phyloP scores from a whole-genome alignment of 805 yeast species.

The Pichia thaimueangensis region DNA sequence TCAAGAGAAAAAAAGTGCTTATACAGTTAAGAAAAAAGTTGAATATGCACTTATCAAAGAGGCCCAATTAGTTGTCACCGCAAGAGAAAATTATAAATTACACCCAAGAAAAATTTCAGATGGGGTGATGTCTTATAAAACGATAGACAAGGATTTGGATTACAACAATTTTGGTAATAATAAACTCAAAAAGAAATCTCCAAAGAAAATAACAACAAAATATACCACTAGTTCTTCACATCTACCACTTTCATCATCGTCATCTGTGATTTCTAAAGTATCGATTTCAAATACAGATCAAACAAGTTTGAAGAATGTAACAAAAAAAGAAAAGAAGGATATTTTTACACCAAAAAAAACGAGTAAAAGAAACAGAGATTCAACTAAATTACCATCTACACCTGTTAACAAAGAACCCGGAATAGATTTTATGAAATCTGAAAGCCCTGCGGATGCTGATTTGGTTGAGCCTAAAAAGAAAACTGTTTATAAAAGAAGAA shows the following conservation, averaged over 20 bases:
- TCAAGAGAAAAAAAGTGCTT: conserved; percentile 34
- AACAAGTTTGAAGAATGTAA: conserved; percentile 1
- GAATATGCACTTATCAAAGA: conserved; percentile 68
- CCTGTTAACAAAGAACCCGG: background rate
- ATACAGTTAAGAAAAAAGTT: conserved; percentile 36
- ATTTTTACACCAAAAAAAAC: background rate
- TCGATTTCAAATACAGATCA: background rate
- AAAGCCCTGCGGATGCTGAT: background rate
- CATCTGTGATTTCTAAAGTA: background rate
- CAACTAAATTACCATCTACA: background rate
- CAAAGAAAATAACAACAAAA: background rate
- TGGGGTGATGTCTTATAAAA: conserved; percentile 9
- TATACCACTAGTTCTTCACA: background rate
- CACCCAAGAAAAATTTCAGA: conserved; percentile 15
- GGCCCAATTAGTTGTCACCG: conserved; percentile 44
- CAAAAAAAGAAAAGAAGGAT: conserved; percentile 4
- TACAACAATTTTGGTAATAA: conserved; percentile 3
- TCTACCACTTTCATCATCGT: background rate
- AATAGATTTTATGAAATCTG: too few species aligned
- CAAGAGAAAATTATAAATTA: conserved; percentile 34
- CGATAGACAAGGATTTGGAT: conserved; percentile 12
- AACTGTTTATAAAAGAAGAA: conserved; percentile 3
- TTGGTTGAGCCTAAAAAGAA: conserved; percentile 3
- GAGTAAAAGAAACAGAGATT: background rate
- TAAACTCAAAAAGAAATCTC: conserved; percentile 3